A percentile compares a stretch with the other conserved stretches of the same genome.
Evolutionary conservation across 108 stramenopile species (phyloP).

Genomic region (Nitzschia sp.): DNA sequence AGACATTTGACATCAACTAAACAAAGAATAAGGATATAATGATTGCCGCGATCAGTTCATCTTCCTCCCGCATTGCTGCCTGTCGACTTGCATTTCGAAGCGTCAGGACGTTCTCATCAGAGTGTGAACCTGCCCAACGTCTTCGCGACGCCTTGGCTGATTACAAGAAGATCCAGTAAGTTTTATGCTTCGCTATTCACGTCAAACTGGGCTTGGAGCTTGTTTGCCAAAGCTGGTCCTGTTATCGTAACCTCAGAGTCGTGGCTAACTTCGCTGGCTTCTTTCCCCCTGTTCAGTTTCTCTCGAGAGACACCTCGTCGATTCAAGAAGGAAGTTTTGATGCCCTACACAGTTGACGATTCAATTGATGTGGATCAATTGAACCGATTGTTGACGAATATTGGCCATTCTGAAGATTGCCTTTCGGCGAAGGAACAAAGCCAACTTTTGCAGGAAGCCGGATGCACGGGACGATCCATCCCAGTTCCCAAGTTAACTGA

Average conservation of each 20-base stretch:
- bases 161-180: constrained; percentile 9
- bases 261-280: neutral
- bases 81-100: neutral
- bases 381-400: constrained; percentile 30
- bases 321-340: constrained; percentile 47
- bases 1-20: too few species aligned
- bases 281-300: constrained; percentile 23
- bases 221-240: too few species aligned
- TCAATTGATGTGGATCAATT: constrained; percentile 34
- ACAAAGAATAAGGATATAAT: too few species aligned
- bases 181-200: neutral
- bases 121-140: constrained; percentile 19
- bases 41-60: neutral
- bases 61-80: neutral
- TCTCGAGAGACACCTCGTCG: constrained; percentile 42
- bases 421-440: constrained; percentile 11
- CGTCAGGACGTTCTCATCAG: neutral
- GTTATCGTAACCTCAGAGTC: too few species aligned
- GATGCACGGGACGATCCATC: constrained; percentile 20
- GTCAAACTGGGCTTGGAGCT: neutral
- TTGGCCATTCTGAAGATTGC: constrained; percentile 16
- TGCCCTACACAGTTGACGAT: constrained; percentile 6
- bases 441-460: constrained; percentile 21
- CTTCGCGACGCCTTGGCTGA: constrained; percentile 9
- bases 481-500: constrained; percentile 26